Conservation (phyloP, 2,329 filamentous ascomycete genomes). For the Calonectria ilicicola region DNA sequence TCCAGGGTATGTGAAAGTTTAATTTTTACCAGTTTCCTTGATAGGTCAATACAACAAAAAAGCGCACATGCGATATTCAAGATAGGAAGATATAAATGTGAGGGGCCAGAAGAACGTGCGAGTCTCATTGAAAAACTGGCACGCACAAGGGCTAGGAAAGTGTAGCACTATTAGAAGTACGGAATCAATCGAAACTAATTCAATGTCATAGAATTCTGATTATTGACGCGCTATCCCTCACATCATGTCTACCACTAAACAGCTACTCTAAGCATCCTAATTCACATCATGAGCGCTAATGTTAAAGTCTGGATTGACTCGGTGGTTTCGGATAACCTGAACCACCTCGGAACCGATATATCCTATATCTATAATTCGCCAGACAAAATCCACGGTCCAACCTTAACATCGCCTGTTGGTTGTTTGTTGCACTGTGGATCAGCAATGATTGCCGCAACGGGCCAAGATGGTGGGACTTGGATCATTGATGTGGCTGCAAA, state of each 20-base stretch:
- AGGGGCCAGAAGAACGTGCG: neutral
- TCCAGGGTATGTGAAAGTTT: neutral
- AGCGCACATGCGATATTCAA: neutral
- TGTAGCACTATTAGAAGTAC: too few relatives aligned
- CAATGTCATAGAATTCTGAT: too few relatives aligned
- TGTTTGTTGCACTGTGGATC: neutral
- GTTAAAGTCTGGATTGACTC: neutral
- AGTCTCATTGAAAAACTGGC: neutral
- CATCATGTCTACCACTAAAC: too few relatives aligned
- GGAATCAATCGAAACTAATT: too few relatives aligned
- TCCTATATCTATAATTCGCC: neutral
- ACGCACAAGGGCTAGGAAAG: too few relatives aligned
- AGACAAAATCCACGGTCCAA: neutral
- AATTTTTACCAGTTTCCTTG: neutral
- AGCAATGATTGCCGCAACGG: neutral
- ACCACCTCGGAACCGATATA: neutral
- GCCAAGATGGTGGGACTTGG: neutral
- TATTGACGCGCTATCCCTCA: too few relatives aligned
- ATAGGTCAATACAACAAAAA: neutral
- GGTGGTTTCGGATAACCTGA: neutral
- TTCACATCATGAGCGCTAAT: neutral
- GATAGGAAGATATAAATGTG: neutral
- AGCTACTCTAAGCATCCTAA: neutral
- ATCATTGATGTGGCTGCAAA: constrained; percentile 1
- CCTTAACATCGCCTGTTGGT: constrained; percentile 8